These are phyloP conservation scores for Candida ovalis DNA, from an alignment of 805 yeast species.

Conservation along the genomic window DNA sequence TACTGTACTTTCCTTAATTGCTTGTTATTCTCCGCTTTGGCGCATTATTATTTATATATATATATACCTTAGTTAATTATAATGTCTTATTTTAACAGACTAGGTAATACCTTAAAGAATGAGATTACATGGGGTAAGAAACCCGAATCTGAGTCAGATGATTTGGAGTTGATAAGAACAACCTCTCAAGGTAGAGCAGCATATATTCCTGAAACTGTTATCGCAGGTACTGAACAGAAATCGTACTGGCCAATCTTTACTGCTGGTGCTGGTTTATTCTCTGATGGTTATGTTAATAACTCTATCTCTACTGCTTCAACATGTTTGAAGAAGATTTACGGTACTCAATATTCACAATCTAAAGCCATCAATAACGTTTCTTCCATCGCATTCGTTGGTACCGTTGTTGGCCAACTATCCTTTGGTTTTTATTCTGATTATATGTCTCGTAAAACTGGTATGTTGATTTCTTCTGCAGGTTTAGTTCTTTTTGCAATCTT, in stretches of 20 bases:
- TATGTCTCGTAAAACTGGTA: conserved; percentile 75
- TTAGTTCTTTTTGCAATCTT: conserved; percentile 75
- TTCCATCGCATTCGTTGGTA: conserved; percentile 88
- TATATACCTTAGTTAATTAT: background rate
- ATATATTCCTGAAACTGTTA: conserved; percentile 22
- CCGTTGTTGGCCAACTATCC: conserved; percentile 76
- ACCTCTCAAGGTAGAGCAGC: conserved; percentile 19
- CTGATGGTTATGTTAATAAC: conserved; percentile 91
- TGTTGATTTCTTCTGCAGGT: conserved; percentile 73
- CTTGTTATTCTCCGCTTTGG: background rate
- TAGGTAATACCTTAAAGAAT: conserved; percentile 6
- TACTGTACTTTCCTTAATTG: background rate
- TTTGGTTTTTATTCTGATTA: conserved; percentile 84
- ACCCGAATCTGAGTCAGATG: conserved; percentile 12
- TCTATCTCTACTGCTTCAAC: conserved; percentile 76
- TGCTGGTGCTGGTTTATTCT: conserved; percentile 89
- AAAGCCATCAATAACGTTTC: conserved; percentile 75
- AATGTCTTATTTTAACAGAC: background rate
- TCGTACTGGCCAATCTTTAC: conserved; percentile 64
- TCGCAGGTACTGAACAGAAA: conserved; percentile 22
- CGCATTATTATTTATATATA: background rate
- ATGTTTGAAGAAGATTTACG: conserved; percentile 64
- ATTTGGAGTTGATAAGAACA: background rate
- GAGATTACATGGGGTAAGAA: conserved; percentile 29
- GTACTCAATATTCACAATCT: conserved; percentile 55